phyloP scores from a whole-genome alignment of 345 rosid genomes.

The Conringia planisiliqua region DNA sequence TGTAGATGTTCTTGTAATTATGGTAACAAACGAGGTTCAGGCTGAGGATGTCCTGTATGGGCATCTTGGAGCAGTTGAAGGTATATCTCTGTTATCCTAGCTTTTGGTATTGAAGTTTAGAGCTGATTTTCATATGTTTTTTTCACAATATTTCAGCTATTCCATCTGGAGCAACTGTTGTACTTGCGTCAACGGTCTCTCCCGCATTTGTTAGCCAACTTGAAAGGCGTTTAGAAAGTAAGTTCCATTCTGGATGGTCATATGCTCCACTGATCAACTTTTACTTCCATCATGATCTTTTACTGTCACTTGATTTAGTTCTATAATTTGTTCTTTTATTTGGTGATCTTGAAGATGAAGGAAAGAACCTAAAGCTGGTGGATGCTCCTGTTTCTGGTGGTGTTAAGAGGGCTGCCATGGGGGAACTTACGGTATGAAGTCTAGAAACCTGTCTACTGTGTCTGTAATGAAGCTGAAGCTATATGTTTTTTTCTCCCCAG shows the following conservation, averaged over 20 bases:
- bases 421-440: constrained; percentile 76
- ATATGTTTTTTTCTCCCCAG: constrained; percentile 36
- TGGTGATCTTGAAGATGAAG: constrained; percentile 51
- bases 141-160: constrained; percentile 48
- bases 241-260: constrained; percentile 20
- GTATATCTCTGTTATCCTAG: constrained; percentile 37
- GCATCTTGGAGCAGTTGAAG: constrained; percentile 77
- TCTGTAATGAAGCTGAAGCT: constrained; percentile 23
- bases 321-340: neutral
- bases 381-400: constrained; percentile 99
- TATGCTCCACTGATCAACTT: neutral
- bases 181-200: constrained; percentile 93
- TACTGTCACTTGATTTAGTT: neutral
- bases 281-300: constrained; percentile 5
- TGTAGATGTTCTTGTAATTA: constrained; percentile 78
- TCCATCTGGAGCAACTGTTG: constrained; percentile 66
- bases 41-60: constrained; percentile 81
- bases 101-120: neutral
- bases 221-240: constrained; percentile 72
- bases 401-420: constrained; percentile 80
- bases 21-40: constrained; percentile 94
- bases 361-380: constrained; percentile 77
- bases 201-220: constrained; percentile 74
- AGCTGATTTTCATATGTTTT: constrained; percentile 25
- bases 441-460: constrained; percentile 2